phyloP scores from a whole-genome alignment of 2,329 filamentous ascomycete genomes.

The Furcasterigmium sp. region DNA sequence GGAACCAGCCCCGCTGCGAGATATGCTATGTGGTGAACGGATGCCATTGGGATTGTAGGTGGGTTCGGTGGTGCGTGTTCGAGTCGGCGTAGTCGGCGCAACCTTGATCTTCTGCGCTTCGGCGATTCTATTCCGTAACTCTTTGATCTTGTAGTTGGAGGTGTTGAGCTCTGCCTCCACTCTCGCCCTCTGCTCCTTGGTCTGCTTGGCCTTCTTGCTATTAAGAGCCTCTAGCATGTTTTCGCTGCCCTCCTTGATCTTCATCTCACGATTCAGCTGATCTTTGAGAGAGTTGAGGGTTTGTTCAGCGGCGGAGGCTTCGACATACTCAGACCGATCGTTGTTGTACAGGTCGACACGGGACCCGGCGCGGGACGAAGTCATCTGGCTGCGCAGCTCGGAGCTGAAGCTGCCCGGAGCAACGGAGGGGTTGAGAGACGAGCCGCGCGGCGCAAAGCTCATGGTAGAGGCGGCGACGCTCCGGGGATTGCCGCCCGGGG shows the following conservation, averaged over 20 bases:
- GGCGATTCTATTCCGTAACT: constrained; percentile 54
- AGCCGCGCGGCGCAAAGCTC: constrained; percentile 61
- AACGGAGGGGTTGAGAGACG: constrained; percentile 65
- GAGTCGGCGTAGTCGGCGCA: constrained; percentile 44
- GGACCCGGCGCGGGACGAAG: constrained; percentile 59
- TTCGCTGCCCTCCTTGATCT: constrained; percentile 96
- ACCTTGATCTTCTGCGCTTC: constrained; percentile 50
- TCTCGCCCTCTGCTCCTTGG: constrained; percentile 73
- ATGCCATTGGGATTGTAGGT: constrained; percentile 39
- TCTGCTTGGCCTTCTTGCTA: constrained; percentile 91
- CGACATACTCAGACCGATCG: constrained; percentile 60
- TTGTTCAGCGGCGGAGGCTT: constrained; percentile 59
- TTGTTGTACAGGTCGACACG: constrained; percentile 45
- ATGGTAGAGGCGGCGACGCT: constrained; percentile 48
- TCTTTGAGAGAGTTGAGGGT: constrained; percentile 73
- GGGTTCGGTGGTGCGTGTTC: constrained; percentile 42
- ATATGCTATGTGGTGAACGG: constrained; percentile 53
- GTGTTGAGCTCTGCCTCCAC: constrained; percentile 87
- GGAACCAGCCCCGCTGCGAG: constrained; percentile 51
- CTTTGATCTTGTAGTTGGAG: constrained; percentile 69
- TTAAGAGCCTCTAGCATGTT: constrained; percentile 95
- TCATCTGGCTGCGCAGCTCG: constrained; percentile 71
- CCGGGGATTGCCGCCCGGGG: constrained; percentile 21
- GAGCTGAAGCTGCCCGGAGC: constrained; percentile 85
- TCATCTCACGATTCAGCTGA: constrained; percentile 87